These are phyloP conservation scores for Naumovozyma baii DNA, from an alignment of 805 yeast species.

Conservation along the genomic window DNA sequence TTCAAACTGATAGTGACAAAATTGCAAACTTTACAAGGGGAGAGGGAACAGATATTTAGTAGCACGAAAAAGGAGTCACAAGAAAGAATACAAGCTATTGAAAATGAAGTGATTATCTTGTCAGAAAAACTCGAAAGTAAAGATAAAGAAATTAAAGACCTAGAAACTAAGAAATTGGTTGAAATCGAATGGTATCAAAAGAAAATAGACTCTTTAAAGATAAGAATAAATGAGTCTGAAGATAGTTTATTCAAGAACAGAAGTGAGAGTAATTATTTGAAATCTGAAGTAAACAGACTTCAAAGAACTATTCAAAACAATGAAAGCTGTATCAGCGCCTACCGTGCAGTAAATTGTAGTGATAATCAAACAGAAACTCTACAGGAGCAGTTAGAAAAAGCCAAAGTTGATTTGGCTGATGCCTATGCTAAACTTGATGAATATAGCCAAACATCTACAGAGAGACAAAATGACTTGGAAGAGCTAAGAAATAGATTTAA, in stretches of 20 bases:
- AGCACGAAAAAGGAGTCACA: slow-evolving; percentile 43
- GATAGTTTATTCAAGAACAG: slow-evolving; percentile 35
- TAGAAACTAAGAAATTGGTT: slow-evolving; percentile 31
- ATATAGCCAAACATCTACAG: slow-evolving; percentile 50
- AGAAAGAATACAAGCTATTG: slow-evolving; percentile 41
- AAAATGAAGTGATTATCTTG: slow-evolving; percentile 29
- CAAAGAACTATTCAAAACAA: slow-evolving; percentile 23
- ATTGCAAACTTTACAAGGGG: slow-evolving; percentile 51
- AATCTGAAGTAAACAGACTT: slow-evolving; percentile 7
- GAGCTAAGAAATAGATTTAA: slow-evolving; percentile 48
- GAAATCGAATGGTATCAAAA: slow-evolving; percentile 49
- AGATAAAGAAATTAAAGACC: slow-evolving; percentile 34
- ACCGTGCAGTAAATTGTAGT: slow-evolving; percentile 12
- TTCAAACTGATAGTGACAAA: slow-evolving; percentile 48
- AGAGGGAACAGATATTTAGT: slow-evolving; percentile 44
- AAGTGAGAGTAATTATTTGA: slow-evolving; percentile 18
- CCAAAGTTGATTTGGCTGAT: slow-evolving; percentile 45
- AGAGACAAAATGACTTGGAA: slow-evolving; percentile 57
- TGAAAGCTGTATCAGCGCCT: slow-evolving; percentile 23
- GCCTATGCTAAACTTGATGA: slow-evolving; percentile 52
- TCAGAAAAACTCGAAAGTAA: slow-evolving; percentile 2
- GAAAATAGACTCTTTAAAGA: slow-evolving; percentile 37
- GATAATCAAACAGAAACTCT: slow-evolving; percentile 21
- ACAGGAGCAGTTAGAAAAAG: slow-evolving; percentile 36
- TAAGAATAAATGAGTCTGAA: slow-evolving; percentile 28